phyloP scores from a whole-genome alignment of 768 basidiomycete species.

The Cytidiella melzeri region DNA sequence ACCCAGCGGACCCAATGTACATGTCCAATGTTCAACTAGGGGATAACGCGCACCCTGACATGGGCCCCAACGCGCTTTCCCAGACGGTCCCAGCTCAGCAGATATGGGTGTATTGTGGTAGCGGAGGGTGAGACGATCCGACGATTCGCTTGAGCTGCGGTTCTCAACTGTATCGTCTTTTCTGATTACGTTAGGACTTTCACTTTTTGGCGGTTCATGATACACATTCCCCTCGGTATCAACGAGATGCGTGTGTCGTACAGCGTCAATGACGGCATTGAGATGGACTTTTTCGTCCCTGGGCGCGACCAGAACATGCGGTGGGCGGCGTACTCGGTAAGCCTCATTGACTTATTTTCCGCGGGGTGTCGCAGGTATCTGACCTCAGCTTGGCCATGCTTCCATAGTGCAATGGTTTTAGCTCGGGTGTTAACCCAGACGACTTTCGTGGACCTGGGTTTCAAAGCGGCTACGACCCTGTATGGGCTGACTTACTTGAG shows the following conservation, averaged over 20 bases:
- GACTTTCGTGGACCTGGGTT: constrained; percentile 81
- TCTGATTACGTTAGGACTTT: constrained; percentile 72
- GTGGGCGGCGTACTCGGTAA: constrained; percentile 83
- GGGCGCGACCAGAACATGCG: constrained; percentile 78
- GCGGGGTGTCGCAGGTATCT: no score
- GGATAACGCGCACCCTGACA: background rate
- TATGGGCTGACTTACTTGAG: constrained; percentile 89
- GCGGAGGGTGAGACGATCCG: constrained; percentile 19
- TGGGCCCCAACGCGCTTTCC: constrained; percentile 8
- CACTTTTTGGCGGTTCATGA: constrained; percentile 92
- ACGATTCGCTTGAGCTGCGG: background rate
- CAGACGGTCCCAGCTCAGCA: constrained; percentile 19
- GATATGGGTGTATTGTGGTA: constrained; percentile 23
- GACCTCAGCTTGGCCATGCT: background rate
- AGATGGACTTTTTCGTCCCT: constrained; percentile 79
- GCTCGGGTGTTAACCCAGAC: constrained; percentile 82
- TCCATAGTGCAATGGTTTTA: constrained; percentile 79
- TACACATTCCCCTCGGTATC: constrained; percentile 68
- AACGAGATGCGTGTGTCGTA: constrained; percentile 77
- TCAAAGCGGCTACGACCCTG: constrained; percentile 77
- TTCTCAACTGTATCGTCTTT: no score
- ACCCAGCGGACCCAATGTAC: constrained; percentile 76
- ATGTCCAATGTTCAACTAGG: constrained; percentile 35
- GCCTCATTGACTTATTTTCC: constrained; percentile 19
- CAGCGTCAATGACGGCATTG: constrained; percentile 73